A percentile compares a stretch with the other conserved stretches of the same genome.
phyloP scores from a whole-genome alignment of 805 yeast genomes.

The Isabelozyma gotoi region DNA sequence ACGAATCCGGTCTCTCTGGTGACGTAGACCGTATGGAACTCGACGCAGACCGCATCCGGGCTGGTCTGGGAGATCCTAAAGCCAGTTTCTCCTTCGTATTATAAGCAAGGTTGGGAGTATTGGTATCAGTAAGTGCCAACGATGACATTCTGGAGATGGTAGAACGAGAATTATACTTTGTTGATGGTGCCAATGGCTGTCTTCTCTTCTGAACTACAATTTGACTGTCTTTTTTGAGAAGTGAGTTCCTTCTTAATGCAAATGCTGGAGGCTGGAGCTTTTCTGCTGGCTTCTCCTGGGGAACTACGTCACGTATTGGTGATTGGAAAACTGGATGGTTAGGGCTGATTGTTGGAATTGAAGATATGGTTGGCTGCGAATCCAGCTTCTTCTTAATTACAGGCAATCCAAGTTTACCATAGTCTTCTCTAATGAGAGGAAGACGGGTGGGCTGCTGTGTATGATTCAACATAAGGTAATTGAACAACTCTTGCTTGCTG shows the following conservation, averaged over 20 bases:
- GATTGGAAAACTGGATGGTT: slow-evolving; percentile 32
- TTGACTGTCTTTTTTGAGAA: background rate
- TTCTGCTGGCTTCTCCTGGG: background rate
- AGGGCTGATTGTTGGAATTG: slow-evolving; percentile 28
- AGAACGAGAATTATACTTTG: background rate
- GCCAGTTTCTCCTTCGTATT: background rate
- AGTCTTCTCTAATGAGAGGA: slow-evolving; percentile 24
- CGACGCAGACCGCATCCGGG: background rate
- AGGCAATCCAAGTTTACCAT: slow-evolving; percentile 18
- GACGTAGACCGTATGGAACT: slow-evolving; percentile 17
- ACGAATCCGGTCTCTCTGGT: slow-evolving; percentile 34
- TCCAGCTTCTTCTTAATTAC: slow-evolving; percentile 18
- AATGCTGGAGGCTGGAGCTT: slow-evolving; percentile 8
- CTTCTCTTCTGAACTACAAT: background rate
- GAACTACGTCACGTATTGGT: slow-evolving; percentile 9
- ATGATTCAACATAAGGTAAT: slow-evolving; percentile 2
- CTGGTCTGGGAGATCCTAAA: background rate
- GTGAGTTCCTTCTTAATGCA: slow-evolving; percentile 3
- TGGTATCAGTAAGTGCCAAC: slow-evolving; percentile 3
- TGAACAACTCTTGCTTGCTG: slow-evolving; percentile 2
- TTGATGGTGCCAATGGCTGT: background rate
- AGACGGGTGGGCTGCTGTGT: slow-evolving; percentile 15
- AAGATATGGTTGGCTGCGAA: slow-evolving; percentile 9
- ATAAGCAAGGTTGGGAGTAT: slow-evolving; percentile 18
- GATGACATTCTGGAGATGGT: slow-evolving; percentile 1